Percentiles rank a stretch among this genome's conserved stretches.
Evolutionary conservation across 2,329 filamentous ascomycete genomes (phyloP).

Genomic region (Hawksworthiomyces lignivorus): DNA sequence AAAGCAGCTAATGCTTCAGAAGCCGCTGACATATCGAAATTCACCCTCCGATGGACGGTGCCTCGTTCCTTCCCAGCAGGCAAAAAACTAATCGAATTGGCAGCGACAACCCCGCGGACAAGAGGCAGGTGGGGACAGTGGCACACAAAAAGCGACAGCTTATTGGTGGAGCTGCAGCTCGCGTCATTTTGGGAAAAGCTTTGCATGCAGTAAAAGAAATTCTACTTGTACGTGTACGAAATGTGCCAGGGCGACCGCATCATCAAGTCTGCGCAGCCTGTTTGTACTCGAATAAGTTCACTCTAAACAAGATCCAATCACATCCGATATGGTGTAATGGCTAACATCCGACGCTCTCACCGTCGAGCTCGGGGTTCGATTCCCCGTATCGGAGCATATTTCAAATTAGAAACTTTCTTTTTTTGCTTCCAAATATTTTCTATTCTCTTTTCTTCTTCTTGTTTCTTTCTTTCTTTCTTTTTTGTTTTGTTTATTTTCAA

Average conservation of each 20-base stretch:
- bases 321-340: constrained; percentile 18
- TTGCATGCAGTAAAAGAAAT: too few relatives aligned
- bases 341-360: constrained; percentile 17
- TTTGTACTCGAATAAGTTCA: too few relatives aligned
- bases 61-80: too few relatives aligned
- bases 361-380: constrained; percentile 17
- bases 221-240: too few relatives aligned
- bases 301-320: not conserved
- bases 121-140: too few relatives aligned
- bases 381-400: constrained; percentile 17
- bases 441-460: not conserved
- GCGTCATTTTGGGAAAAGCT: constrained; percentile 9
- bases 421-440: not conserved
- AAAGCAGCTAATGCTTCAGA: not conserved
- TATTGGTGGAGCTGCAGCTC: constrained; percentile 2
- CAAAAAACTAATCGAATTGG: too few relatives aligned
- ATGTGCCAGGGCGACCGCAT: too few relatives aligned
- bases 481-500: not conserved
- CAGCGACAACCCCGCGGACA: not conserved
- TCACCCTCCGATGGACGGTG: constrained; percentile 13
- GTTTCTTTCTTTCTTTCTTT: constrained; percentile 1
- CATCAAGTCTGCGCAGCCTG: too few relatives aligned
- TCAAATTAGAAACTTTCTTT: too few relatives aligned
- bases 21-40: constrained; percentile 11
- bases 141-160: not conserved